A percentile compares a stretch with the other conserved stretches of the same genome.
phyloP scores from a whole-genome alignment of 768 basidiomycete genomes.

The Lactarius evosmus region DNA sequence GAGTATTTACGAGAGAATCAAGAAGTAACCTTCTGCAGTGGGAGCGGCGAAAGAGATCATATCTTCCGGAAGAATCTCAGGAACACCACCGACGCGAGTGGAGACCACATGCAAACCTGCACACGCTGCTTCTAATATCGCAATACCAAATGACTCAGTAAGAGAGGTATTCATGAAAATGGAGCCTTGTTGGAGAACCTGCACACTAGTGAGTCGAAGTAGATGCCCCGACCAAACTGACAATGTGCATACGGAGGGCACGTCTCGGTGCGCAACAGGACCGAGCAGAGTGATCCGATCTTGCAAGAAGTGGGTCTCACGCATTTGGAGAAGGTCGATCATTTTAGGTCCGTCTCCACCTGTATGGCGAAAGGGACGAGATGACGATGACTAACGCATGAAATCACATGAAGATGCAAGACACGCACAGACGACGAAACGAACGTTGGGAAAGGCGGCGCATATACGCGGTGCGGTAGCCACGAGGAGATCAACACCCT shows the following conservation, averaged over 20 bases:
- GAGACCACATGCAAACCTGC: slow-evolving; percentile 92
- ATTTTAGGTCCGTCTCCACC: slow-evolving; percentile 96
- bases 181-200: slow-evolving; percentile 84
- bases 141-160: slow-evolving; percentile 95
- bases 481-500: slow-evolving; percentile 93
- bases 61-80: slow-evolving; percentile 89
- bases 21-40: slow-evolving; percentile 78
- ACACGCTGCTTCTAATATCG: slow-evolving; percentile 95
- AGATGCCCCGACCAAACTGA: not conserved
- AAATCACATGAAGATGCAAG: slow-evolving; percentile 4
- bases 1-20: not conserved
- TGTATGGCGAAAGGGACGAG: slow-evolving; percentile 32
- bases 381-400: not conserved
- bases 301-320: slow-evolving; percentile 85
- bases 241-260: slow-evolving; percentile 50
- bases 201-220: not conserved
- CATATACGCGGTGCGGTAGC: slow-evolving; percentile 91
- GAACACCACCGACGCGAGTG: slow-evolving; percentile 92
- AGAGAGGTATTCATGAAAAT: slow-evolving; percentile 95
- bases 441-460: slow-evolving; percentile 76
- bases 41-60: slow-evolving; percentile 96
- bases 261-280: slow-evolving; percentile 73
- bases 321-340: slow-evolving; percentile 91
- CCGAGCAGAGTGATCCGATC: slow-evolving; percentile 92
- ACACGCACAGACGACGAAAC: slow-evolving; percentile 75